Evolutionary conservation across 2,329 filamentous ascomycete genomes (phyloP).

Genomic region (Microcyclospora tardicrescens): DNA sequence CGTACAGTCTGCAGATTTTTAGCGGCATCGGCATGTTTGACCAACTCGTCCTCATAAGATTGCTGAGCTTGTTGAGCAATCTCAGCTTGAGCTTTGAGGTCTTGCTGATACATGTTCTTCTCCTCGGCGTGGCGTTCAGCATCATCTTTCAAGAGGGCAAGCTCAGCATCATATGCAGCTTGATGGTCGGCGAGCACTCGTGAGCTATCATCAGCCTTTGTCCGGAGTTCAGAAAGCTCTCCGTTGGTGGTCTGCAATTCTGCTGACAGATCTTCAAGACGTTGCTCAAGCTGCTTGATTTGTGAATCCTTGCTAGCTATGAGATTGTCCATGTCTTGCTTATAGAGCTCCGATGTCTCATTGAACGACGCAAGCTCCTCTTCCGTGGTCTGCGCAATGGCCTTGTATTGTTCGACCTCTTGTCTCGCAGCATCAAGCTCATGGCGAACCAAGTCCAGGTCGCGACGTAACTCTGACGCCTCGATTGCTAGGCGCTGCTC

Average conservation of each 20-base stretch:
- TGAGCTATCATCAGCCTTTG: conserved; percentile 64
- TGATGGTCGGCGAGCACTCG: conserved; percentile 71
- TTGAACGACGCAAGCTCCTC: conserved; percentile 72
- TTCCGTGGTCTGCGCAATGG: conserved; percentile 74
- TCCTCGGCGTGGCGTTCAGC: conserved; percentile 67
- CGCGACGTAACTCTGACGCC: conserved; percentile 72
- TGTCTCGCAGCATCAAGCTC: conserved; percentile 71
- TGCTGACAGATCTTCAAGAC: conserved; percentile 67
- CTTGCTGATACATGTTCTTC: conserved; percentile 74
- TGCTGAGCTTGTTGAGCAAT: conserved; percentile 89
- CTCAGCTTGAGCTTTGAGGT: conserved; percentile 82
- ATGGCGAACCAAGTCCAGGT: conserved; percentile 65
- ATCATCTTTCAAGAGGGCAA: conserved; percentile 70
- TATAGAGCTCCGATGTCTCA: conserved; percentile 71
- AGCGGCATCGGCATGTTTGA: conserved; percentile 93
- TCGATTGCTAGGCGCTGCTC: conserved; percentile 76
- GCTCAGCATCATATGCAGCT: conserved; percentile 61
- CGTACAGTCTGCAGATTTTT: conserved; percentile 69
- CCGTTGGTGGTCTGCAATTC: conserved; percentile 73
- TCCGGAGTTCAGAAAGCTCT: conserved; percentile 67
- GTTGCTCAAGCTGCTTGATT: conserved; percentile 69
- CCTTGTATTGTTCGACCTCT: conserved; percentile 77
- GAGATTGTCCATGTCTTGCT: conserved; percentile 67
- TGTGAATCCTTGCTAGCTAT: conserved; percentile 65
- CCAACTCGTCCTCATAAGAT: conserved; percentile 85